Conservation (phyloP, 164 flowering plant genomes). For the Magnolia kwangsiensis region DNA sequence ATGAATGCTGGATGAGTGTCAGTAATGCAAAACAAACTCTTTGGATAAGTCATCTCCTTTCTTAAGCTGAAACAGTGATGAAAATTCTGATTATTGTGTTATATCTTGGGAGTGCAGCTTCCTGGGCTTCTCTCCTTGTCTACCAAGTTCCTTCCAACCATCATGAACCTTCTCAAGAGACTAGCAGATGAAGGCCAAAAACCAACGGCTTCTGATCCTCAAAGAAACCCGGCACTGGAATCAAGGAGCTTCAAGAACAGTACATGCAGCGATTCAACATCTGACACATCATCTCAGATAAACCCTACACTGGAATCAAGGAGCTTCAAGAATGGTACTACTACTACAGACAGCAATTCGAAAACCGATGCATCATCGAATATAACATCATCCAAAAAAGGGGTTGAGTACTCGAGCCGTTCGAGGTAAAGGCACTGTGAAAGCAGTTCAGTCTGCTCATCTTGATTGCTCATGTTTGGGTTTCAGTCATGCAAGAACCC, state of each 20-base stretch:
- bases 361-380: conserved; percentile 41
- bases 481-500: neutral
- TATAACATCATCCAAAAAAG: conserved; percentile 37
- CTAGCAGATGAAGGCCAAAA: conserved; percentile 73
- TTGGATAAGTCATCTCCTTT: no score
- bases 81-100: neutral
- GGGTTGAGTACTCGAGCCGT: conserved; percentile 50
- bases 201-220: conserved; percentile 40
- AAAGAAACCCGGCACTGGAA: conserved; percentile 39
- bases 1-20: neutral
- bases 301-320: conserved; percentile 41
- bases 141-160: conserved; percentile 76
- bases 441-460: neutral
- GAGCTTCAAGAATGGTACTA: conserved; percentile 26
- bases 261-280: conserved; percentile 14
- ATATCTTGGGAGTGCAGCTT: conserved; percentile 47
- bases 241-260: conserved; percentile 33
- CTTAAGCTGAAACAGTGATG: no score
- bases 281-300: conserved; percentile 24
- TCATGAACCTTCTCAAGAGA: conserved; percentile 75
- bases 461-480: neutral
- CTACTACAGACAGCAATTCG: conserved; percentile 11
- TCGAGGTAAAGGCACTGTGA: conserved; percentile 38
- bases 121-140: conserved; percentile 84
- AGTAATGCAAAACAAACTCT: neutral